These are phyloP conservation scores for Pleoardoris graminearum DNA, from an alignment of 2,329 filamentous ascomycete genomes.

Conservation along the genomic window DNA sequence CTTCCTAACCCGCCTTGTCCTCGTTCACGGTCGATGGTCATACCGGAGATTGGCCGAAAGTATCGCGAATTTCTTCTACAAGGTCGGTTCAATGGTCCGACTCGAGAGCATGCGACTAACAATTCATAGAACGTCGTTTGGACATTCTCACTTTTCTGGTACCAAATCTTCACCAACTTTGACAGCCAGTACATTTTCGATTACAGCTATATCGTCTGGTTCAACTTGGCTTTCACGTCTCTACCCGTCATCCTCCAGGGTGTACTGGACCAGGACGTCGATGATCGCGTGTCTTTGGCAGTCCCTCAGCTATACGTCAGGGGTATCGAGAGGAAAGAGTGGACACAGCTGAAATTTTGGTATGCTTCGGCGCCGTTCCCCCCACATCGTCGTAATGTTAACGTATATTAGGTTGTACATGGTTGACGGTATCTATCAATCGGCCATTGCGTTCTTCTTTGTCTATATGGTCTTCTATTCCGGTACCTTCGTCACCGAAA, in stretches of 20 bases:
- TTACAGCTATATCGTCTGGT: constrained; percentile 95
- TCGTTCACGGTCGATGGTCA: constrained; percentile 88
- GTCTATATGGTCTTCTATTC: constrained; percentile 77
- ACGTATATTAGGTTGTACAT: constrained; percentile 69
- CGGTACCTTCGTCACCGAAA: constrained; percentile 70
- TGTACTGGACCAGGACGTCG: constrained; percentile 94
- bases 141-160: constrained; percentile 97
- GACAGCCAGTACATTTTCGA: constrained; percentile 97
- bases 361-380: constrained; percentile 52
- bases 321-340: constrained; percentile 94
- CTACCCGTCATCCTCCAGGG: constrained; percentile 94
- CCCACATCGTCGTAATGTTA: constrained; percentile 12
- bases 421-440: constrained; percentile 93
- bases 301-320: constrained; percentile 94
- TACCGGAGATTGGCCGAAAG: constrained; percentile 90
- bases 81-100: constrained; percentile 54
- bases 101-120: constrained; percentile 28
- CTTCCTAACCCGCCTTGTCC: constrained; percentile 76
- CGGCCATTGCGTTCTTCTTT: constrained; percentile 89
- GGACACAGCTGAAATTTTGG: constrained; percentile 97
- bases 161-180: constrained; percentile 91
- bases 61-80: constrained; percentile 99
- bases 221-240: constrained; percentile 96
- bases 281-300: constrained; percentile 87
- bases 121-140: constrained; percentile 81